Evolutionary conservation across 2,329 filamentous ascomycete genomes (phyloP).

Genomic region (Lecanoromycetidae sp.): DNA sequence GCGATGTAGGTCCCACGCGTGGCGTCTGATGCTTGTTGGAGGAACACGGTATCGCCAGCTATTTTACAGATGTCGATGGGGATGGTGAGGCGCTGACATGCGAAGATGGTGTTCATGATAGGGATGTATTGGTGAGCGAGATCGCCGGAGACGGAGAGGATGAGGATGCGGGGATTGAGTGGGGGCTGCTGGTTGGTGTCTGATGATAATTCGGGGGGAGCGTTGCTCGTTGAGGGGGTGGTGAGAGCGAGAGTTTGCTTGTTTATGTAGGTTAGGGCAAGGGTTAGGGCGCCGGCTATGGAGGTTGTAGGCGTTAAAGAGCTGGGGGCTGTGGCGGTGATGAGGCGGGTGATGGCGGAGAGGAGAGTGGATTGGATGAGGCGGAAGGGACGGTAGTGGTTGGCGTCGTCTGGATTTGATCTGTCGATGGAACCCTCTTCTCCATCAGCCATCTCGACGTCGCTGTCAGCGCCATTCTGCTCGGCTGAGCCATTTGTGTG

Average conservation of each 20-base stretch:
- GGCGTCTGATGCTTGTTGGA: conserved; percentile 78
- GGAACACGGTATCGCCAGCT: conserved; percentile 73
- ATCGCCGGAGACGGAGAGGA: conserved; percentile 80
- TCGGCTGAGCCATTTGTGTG: conserved; percentile 8
- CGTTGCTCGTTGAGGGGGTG: conserved; percentile 28
- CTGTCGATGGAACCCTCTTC: conserved; percentile 20
- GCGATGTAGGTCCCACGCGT: conserved; percentile 60
- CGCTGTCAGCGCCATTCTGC: conserved; percentile 26
- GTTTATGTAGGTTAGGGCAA: conserved; percentile 83
- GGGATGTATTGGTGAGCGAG: conserved; percentile 86
- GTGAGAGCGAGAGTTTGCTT: conserved; percentile 58
- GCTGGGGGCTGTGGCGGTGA: conserved; percentile 55
- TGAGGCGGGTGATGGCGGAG: conserved; percentile 58
- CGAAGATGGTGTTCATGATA: conserved; percentile 97
- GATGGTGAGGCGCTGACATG: conserved; percentile 74
- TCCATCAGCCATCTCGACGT: conserved; percentile 29
- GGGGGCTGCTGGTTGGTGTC: conserved; percentile 23
- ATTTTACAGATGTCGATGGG: conserved; percentile 88
- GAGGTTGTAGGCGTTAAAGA: conserved; percentile 69
- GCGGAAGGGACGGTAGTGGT: conserved; percentile 89
- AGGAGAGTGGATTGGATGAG: conserved; percentile 74
- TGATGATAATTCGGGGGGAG: conserved; percentile 18
- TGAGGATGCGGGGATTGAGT: conserved; percentile 71
- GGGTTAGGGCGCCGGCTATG: conserved; percentile 79
- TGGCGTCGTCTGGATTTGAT: conserved; percentile 41